A percentile compares a stretch with the other conserved stretches of the same genome.
Conservation (phyloP, 306 rosid species). For the Trifolium subterraneum region DNA sequence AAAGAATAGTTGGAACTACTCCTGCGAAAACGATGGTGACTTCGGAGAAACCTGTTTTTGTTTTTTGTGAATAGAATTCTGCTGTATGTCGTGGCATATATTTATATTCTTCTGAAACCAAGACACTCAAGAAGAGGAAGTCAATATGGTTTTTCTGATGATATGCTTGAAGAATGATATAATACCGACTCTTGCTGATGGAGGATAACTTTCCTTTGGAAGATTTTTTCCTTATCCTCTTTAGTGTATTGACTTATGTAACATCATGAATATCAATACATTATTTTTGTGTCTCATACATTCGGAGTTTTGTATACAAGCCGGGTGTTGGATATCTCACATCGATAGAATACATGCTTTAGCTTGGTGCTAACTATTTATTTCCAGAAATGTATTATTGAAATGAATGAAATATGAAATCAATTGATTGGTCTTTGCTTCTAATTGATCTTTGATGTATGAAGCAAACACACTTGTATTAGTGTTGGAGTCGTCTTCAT, state of each 20-base stretch:
- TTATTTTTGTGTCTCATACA: background rate
- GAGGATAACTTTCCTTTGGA: background rate
- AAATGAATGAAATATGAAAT: background rate
- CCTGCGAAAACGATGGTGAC: slow-evolving; percentile 46
- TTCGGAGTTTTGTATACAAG: background rate
- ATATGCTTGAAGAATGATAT: slow-evolving; percentile 3
- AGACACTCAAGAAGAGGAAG: slow-evolving; percentile 14
- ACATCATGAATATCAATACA: background rate
- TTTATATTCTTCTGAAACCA: background rate
- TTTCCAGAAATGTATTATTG: background rate
- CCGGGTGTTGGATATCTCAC: background rate
- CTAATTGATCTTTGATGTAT: background rate
- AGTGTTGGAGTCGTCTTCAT: no score
- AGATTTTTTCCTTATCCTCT: background rate
- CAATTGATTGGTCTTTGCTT: background rate
- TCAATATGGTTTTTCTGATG: slow-evolving; percentile 12
- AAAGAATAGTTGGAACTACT: slow-evolving; percentile 54
- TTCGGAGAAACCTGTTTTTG: slow-evolving; percentile 55
- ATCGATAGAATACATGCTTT: background rate
- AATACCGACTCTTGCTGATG: background rate
- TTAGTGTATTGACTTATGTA: background rate
- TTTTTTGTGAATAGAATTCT: slow-evolving; percentile 45
- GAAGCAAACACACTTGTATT: background rate
- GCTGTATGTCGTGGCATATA: background rate
- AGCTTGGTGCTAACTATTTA: background rate